phyloP scores from a whole-genome alignment of 352 stramenopile species.

The Pythium sp. region DNA sequence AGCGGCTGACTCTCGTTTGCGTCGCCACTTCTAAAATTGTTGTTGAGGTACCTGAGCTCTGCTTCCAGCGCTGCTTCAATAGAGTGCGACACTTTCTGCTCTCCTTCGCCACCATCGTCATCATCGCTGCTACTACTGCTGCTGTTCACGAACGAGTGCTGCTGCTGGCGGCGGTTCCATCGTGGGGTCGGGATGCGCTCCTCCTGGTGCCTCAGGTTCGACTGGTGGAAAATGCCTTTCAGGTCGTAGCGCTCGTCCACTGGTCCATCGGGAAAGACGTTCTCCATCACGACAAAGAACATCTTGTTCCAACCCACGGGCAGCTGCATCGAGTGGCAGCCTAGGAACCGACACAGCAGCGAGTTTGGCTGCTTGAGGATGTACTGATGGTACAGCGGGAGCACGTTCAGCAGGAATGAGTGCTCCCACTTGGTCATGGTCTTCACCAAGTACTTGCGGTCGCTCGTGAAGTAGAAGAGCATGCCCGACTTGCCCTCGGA shows the following conservation, averaged over 20 bases:
- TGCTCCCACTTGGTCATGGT: slow-evolving; percentile 89
- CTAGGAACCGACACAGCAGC: slow-evolving; percentile 77
- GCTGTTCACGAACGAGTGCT: slow-evolving; percentile 1
- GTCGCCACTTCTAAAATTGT: slow-evolving; percentile 1
- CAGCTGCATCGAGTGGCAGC: slow-evolving; percentile 88
- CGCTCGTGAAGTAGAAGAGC: slow-evolving; percentile 88
- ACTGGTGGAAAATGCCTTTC: slow-evolving; percentile 80
- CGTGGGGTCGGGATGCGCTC: slow-evolving; percentile 31
- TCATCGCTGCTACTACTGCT: slow-evolving; percentile 22
- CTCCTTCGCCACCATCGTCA: slow-evolving; percentile 25
- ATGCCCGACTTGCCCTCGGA: slow-evolving; percentile 86
- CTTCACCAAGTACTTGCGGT: slow-evolving; percentile 85
- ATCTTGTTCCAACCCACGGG: slow-evolving; percentile 88
- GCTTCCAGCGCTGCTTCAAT: slow-evolving; percentile 25
- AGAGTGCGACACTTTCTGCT: slow-evolving; percentile 7
- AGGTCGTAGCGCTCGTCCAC: slow-evolving; percentile 83
- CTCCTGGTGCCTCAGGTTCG: slow-evolving; percentile 46
- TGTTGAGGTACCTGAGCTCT: slow-evolving; percentile 33
- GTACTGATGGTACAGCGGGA: slow-evolving; percentile 85
- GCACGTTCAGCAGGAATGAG: slow-evolving; percentile 75
- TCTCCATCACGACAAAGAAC: slow-evolving; percentile 90
- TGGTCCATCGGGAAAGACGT: slow-evolving; percentile 73
- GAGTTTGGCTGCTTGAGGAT: slow-evolving; percentile 79
- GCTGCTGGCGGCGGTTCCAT: slow-evolving; percentile 21
- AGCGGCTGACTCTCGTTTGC: slow-evolving; percentile 51